Conservation (phyloP, 2,329 filamentous ascomycete species). For the Alternaria hordeiaustralica region DNA sequence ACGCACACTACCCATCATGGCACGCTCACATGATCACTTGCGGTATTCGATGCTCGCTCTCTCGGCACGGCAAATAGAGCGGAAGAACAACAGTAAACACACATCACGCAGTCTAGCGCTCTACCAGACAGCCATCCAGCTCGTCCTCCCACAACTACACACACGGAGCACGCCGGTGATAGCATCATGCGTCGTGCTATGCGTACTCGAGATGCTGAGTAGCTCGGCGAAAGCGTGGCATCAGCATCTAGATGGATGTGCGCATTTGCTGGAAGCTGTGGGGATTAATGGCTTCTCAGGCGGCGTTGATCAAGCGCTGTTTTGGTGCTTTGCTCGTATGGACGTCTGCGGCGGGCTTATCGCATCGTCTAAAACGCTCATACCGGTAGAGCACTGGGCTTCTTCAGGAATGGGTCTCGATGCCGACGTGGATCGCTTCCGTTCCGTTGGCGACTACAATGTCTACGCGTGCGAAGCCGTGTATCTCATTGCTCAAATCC, state of each 20-base stretch:
- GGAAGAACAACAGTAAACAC: constrained; percentile 55
- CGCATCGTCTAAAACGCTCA: constrained; percentile 58
- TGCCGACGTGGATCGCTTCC: constrained; percentile 49
- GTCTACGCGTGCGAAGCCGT: constrained; percentile 67
- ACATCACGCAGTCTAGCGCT: constrained; percentile 60
- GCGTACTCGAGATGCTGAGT: constrained; percentile 58
- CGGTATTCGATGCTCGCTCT: constrained; percentile 62
- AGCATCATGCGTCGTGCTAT: constrained; percentile 57
- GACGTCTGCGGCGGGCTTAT: constrained; percentile 64
- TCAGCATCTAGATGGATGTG: constrained; percentile 63
- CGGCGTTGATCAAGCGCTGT: constrained; percentile 61
- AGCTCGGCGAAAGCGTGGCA: constrained; percentile 60
- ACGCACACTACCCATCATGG: constrained; percentile 58
- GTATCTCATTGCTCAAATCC: constrained; percentile 60
- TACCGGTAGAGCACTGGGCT: constrained; percentile 59
- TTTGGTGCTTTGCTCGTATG: constrained; percentile 67
- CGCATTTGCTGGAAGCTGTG: constrained; percentile 59
- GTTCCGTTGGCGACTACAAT: constrained; percentile 52
- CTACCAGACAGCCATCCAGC: constrained; percentile 62
- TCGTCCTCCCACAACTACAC: constrained; percentile 53
- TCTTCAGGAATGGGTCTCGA: constrained; percentile 47
- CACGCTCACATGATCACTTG: constrained; percentile 57
- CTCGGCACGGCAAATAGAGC: constrained; percentile 62
- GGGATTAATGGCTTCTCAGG: constrained; percentile 60
- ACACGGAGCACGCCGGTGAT: constrained; percentile 55